Base-by-base conservation (phyloP, 2,329 filamentous ascomycete genomes). In the Myriosclerotinia scirpicola region DNA sequence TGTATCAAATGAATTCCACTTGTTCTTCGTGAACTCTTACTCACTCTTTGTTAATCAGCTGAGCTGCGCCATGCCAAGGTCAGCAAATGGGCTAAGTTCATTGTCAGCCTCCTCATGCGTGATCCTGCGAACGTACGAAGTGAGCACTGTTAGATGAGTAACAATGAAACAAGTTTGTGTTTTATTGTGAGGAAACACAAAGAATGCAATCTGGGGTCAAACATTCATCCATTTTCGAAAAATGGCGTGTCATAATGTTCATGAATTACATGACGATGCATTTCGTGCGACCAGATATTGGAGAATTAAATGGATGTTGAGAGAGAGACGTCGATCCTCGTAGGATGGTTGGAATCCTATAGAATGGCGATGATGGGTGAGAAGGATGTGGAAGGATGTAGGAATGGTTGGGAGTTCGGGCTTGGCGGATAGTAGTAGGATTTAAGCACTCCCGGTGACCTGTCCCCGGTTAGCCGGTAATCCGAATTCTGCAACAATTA, bases 311-410 rank as follows among this genome's bases (percentile, higher is more conserved):
- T 34, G 26, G 26, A 5, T 42, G 54, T 12, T 50, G n/a, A 12
- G n/a, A 48, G 12, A 22, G 8, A 22, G n/a, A 8, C 30, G 22
- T 20, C 7, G 6, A 34, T 34, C 55, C 55, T 58, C 30, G 55
- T 20, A 20, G 26, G 26, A 59, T n/a, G 55, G 40, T 30, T n/a
- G 55, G 17, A 46, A 59, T 59, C 40, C 40, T 46, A 59, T n/a
- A 46, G 40, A 40, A 59, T 59, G 55, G 22, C n/a, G 44, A 8
- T 48, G 20, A 7, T 44, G 14, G 14, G 55, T 11, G 36, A 17
- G 54, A 26, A 26, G 26, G 26, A 26, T 26, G 26, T 26, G 3
- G 26, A 48, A 48, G 46, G 20, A n/a, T 48, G 20, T n/a, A 4
- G 46, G 9, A 11, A 4, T 56, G 54, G 54, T 22, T 56, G 26